Evolutionary conservation across 176 grass and related monocot genomes (phyloP), one percentile per base, ranked within the genome.

Genomic region (Oryza punctata): DNA sequence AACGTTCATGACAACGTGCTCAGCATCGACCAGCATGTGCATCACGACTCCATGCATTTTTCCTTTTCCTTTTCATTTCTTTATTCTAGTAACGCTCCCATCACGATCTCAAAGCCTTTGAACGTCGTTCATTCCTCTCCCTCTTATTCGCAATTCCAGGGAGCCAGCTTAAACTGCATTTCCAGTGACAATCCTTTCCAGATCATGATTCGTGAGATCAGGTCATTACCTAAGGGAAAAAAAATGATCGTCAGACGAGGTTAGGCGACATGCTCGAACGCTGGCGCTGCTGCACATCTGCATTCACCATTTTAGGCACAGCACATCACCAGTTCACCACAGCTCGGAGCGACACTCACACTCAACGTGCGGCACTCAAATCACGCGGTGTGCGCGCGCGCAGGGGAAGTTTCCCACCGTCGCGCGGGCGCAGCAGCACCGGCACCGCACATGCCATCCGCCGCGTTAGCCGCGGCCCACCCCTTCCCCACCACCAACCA

Each of bases 341-440:
- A n/a, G 11, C 13, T 40, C 25, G 43, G 44, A 50, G 21, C n/a
- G 70, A 26, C 38, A 40, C 38, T 40, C 38, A n/a, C n/a, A n/a
- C n/a, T n/a, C n/a, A n/a, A n/a, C n/a, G n/a, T n/a, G n/a, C n/a
- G n/a, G n/a, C n/a, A n/a, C n/a, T n/a, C n/a, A n/a, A n/a, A n/a
- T n/a, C n/a, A n/a, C n/a, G n/a, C n/a, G n/a, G n/a, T n/a, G n/a
- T n/a, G n/a, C n/a, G n/a, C n/a, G n/a, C n/a, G n/a, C n/a, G n/a
- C n/a, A n/a, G n/a, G 41, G 45, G 49, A 81, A 81, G 33, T 35
- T 81, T 81, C 30, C 46, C 65, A 80, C 78, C 78, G 52, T n/a
- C 52, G 52, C 52, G 18, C 52, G 52, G 52, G 52, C 12, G 50
- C 50, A 54, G 10, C 49, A 12, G 3, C 65, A 80, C 65, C 43